Evolutionary conservation across 352 stramenopile genomes (phyloP).

Genomic region (Halophytophthora batemanensis): DNA sequence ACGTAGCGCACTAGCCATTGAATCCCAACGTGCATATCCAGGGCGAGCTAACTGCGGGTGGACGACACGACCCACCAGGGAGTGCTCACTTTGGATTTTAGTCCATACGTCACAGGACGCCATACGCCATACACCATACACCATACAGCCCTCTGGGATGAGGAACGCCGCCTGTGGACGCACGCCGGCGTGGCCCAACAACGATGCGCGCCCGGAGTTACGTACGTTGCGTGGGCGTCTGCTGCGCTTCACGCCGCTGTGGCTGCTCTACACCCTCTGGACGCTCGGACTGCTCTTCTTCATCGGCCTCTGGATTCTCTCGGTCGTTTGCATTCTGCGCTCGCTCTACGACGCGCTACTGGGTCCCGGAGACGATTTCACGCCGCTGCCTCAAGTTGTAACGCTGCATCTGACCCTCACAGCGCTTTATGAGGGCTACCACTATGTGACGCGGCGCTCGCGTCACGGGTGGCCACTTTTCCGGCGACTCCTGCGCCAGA

Average conservation of each 20-base stretch:
- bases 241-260: not conserved
- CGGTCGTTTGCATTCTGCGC: not conserved
- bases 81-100: too few relatives aligned
- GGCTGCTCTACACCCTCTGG: slow-evolving; percentile 8
- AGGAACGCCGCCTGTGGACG: slow-evolving; percentile 11
- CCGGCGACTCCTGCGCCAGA: slow-evolving; percentile 26
- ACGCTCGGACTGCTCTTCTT: slow-evolving; percentile 3
- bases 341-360: not conserved
- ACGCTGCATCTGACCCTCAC: slow-evolving; percentile 21
- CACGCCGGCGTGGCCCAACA: slow-evolving; percentile 4
- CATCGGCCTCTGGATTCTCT: not conserved
- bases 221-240: not conserved
- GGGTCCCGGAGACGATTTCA: not conserved
- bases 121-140: too few relatives aligned
- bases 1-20: too few relatives aligned
- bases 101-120: too few relatives aligned
- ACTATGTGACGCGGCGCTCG: slow-evolving; percentile 7
- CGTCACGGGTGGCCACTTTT: slow-evolving; percentile 26
- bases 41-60: too few relatives aligned
- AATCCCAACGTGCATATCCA: too few relatives aligned
- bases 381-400: slow-evolving; percentile 2
- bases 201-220: slow-evolving; percentile 4
- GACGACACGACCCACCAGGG: too few relatives aligned
- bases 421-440: slow-evolving; percentile 31
- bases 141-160: too few relatives aligned